phyloP scores from a whole-genome alignment of 176 grass and related monocot species.

The Triticum dicoccoides region DNA sequence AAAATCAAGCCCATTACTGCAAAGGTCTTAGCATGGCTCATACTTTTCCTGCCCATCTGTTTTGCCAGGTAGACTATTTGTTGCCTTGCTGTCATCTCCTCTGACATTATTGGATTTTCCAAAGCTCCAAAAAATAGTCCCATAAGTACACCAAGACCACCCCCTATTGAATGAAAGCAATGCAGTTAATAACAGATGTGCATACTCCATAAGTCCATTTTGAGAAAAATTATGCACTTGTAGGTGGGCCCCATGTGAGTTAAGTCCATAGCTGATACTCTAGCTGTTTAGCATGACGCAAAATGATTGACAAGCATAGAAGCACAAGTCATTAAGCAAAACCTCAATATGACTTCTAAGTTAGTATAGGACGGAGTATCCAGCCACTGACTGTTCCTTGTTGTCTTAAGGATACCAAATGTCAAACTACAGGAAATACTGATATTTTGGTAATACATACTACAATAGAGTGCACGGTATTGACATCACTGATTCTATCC shows the following conservation, averaged over 20 bases:
- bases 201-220: not conserved
- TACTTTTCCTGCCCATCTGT: conserved; percentile 90
- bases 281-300: not conserved
- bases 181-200: conserved; percentile 23
- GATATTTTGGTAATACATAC: not conserved
- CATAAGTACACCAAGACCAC: conserved; percentile 86
- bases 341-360: not conserved
- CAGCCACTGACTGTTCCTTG: not conserved
- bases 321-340: not conserved
- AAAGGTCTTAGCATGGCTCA: conserved; percentile 84
- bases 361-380: not conserved
- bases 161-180: conserved; percentile 53
- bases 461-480: not conserved
- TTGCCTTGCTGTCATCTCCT: conserved; percentile 80
- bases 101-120: conserved; percentile 74
- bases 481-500: not conserved
- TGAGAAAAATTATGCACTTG: not conserved
- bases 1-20: conserved; percentile 90
- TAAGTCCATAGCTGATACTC: not conserved
- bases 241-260: not conserved
- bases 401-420: not conserved
- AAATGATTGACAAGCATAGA: conserved; percentile 6
- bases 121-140: conserved; percentile 88
- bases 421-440: conserved; percentile 7
- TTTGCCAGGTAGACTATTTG: conserved; percentile 83